phyloP scores from a whole-genome alignment of 2,329 filamentous ascomycete genomes.

The Colletotrichum paranaense region DNA sequence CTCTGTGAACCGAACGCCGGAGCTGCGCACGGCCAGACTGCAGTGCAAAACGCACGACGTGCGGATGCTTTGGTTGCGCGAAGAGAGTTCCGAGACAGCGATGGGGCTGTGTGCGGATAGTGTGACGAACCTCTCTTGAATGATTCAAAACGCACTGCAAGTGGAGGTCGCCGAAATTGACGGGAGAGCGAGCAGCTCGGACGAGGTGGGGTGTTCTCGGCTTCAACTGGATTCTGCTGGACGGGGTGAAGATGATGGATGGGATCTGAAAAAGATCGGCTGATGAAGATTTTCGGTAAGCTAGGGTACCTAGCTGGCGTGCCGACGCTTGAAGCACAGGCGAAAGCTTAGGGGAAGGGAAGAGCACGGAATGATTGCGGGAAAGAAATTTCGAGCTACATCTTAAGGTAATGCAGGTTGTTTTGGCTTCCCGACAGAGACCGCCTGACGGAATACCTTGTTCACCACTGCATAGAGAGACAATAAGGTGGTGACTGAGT shows the following conservation, averaged over 20 bases:
- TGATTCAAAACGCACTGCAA: conserved; percentile 59
- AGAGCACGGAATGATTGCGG: neutral
- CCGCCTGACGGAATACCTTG: too few species aligned
- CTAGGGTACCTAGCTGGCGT: neutral
- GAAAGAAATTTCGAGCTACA: neutral
- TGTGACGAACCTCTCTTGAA: conserved; percentile 43
- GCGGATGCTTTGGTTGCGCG: neutral
- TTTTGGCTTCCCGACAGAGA: neutral
- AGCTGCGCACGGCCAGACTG: too few species aligned
- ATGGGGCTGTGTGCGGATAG: conserved; percentile 52
- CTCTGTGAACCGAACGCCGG: too few species aligned
- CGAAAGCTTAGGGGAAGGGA: conserved; percentile 3
- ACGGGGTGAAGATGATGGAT: neutral
- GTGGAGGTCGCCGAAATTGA: neutral
- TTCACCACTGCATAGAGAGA: neutral
- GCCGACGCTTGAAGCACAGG: conserved; percentile 11
- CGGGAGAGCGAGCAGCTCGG: neutral
- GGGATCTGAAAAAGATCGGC: neutral
- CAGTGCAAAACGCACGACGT: neutral
- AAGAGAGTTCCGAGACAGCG: conserved; percentile 47
- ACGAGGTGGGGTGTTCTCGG: neutral
- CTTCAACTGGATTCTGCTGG: neutral
- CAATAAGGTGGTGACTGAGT: neutral
- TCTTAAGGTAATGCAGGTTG: neutral
- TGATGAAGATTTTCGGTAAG: neutral